Evolutionary conservation across 495 filamentous ascomycete species (phyloP).

Genomic region (Amphirosellinia nigrospora): DNA sequence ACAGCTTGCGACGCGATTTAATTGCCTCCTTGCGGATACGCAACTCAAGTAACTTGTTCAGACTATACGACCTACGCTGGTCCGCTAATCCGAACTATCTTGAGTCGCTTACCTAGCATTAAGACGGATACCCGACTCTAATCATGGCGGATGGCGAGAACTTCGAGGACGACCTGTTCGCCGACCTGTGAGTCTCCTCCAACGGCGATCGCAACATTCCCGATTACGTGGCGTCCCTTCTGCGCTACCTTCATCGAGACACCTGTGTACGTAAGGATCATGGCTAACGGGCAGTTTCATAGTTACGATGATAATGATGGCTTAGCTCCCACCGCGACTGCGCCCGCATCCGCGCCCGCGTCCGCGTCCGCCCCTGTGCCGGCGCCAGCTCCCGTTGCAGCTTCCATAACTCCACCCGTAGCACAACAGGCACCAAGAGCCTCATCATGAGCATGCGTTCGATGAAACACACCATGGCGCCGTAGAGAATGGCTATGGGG

Average conservation of each 20-base stretch:
- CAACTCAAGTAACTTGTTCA: not conserved
- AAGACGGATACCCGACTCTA: constrained; percentile 14
- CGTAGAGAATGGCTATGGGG: constrained; percentile 55
- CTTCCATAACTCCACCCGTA: constrained; percentile 25
- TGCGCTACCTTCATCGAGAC: not conserved
- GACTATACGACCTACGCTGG: not conserved
- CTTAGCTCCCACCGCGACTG: constrained; percentile 39
- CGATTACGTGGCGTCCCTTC: not conserved
- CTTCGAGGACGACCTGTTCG: constrained; percentile 97
- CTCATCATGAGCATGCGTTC: constrained; percentile 29
- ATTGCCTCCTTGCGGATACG: not conserved
- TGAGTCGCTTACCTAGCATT: not conserved
- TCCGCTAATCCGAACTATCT: not conserved
- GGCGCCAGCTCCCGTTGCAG: constrained; percentile 23
- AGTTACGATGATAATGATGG: constrained; percentile 90
- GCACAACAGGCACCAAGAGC: constrained; percentile 26
- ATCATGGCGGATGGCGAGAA: constrained; percentile 87
- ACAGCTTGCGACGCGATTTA: not conserved
- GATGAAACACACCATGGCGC: constrained; percentile 36
- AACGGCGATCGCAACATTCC: not conserved
- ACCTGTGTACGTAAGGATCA: no score
- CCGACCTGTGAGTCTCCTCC: constrained; percentile 79
- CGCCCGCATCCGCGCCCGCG: constrained; percentile 43
- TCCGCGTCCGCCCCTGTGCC: constrained; percentile 32
- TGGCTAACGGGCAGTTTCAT: not conserved